Evolutionary conservation across 2,329 filamentous ascomycete genomes (phyloP).

Genomic region (Trichophyton verrucosum): DNA sequence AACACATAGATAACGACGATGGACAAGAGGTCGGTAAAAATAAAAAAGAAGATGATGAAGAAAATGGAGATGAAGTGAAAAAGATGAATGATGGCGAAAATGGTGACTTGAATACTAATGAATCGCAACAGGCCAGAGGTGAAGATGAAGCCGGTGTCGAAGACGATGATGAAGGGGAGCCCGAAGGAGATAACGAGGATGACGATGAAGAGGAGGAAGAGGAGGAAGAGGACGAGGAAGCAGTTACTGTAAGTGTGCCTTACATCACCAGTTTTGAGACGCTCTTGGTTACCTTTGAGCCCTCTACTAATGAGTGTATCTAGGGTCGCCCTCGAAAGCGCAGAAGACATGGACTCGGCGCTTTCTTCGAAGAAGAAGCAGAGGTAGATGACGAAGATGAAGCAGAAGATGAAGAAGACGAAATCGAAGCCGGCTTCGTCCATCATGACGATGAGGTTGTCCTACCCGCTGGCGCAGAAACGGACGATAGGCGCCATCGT

Average conservation of each 20-base stretch:
- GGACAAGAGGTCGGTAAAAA: constrained; percentile 37
- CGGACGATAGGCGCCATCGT: constrained; percentile 83
- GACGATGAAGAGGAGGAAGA: constrained; percentile 35
- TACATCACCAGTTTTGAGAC: not conserved
- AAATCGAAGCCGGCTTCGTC: constrained; percentile 73
- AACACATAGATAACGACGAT: constrained; percentile 10
- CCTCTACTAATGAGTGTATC: constrained; percentile 11
- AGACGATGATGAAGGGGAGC: constrained; percentile 40
- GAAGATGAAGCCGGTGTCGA: constrained; percentile 28
- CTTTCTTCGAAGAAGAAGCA: constrained; percentile 95
- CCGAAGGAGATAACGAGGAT: constrained; percentile 33
- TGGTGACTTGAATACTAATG: constrained; percentile 49
- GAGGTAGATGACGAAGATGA: constrained; percentile 93
- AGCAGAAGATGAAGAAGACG: constrained; percentile 75
- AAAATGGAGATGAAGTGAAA: constrained; percentile 38
- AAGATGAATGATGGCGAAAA: constrained; percentile 35
- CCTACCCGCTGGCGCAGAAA: constrained; percentile 57
- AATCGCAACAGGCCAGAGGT: constrained; percentile 20
- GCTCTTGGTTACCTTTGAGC: not conserved
- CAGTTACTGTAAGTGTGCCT: constrained; percentile 36
- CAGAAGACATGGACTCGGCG: constrained; percentile 58
- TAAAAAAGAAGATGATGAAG: constrained; percentile 33
- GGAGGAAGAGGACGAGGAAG: constrained; percentile 48
- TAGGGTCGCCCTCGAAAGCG: constrained; percentile 68
- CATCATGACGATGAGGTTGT: constrained; percentile 84